These are phyloP conservation scores for Dothidotthia symphoricarpi DNA, from an alignment of 2,329 filamentous ascomycete species.

Conservation along the genomic window DNA sequence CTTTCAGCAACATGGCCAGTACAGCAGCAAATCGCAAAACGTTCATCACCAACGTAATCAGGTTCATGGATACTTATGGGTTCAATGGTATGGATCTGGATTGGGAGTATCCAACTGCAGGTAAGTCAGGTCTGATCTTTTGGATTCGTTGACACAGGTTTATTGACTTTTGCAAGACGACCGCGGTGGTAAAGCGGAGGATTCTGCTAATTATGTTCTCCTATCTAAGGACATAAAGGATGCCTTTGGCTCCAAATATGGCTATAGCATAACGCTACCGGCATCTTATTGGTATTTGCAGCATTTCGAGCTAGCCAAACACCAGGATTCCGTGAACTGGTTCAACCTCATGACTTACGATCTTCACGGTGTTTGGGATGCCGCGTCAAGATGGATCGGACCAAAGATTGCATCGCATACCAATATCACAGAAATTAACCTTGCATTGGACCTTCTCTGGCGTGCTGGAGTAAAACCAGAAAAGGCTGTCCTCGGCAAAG, in stretches of 20 bases:
- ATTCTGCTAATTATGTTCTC: too few relatives aligned
- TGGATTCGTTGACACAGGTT: too few relatives aligned
- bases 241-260: too few relatives aligned
- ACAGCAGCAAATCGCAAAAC: constrained; percentile 14
- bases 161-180: too few relatives aligned
- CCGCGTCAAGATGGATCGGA: constrained; percentile 5
- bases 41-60: constrained; percentile 39
- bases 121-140: too few relatives aligned
- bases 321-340: constrained; percentile 34
- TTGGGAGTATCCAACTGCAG: constrained; percentile 38
- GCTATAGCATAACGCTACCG: constrained; percentile 13
- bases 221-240: too few relatives aligned
- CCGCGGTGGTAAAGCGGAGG: too few relatives aligned
- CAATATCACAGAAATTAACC: constrained; percentile 49
- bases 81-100: constrained; percentile 50
- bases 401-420: constrained; percentile 42
- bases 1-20: constrained; percentile 31
- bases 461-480: constrained; percentile 42
- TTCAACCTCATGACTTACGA: constrained; percentile 51
- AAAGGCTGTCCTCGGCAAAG: constrained; percentile 44
- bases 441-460: constrained; percentile 48
- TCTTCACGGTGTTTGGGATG: constrained; percentile 44
- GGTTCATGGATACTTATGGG: constrained; percentile 43
- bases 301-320: constrained; percentile 21
- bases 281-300: constrained; percentile 23